Percentiles rank a stretch among this genome's conserved stretches.
phyloP scores from a whole-genome alignment of 352 stramenopile genomes.

The Blastocystis sp. region DNA sequence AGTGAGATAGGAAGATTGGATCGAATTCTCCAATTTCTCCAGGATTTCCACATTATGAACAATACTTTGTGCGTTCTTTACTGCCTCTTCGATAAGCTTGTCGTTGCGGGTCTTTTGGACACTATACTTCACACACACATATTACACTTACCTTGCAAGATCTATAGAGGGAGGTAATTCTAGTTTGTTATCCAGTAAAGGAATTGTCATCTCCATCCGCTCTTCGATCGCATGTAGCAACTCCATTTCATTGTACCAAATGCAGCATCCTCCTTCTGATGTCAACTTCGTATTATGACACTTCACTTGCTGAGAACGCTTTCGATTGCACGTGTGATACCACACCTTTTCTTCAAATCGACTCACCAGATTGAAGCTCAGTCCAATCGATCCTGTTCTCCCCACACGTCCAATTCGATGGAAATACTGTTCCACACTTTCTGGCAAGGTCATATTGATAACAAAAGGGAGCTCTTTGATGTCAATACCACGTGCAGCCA shows the following conservation, averaged over 20 bases:
- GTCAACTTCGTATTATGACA: conserved; percentile 50
- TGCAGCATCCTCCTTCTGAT: conserved; percentile 49
- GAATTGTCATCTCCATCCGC: neutral
- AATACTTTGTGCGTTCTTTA: conserved; percentile 29
- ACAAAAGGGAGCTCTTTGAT: conserved; percentile 71
- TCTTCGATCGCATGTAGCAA: conserved; percentile 32
- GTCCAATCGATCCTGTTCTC: conserved; percentile 67
- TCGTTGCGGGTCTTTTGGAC: neutral
- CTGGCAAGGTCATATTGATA: conserved; percentile 72
- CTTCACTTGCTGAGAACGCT: conserved; percentile 52
- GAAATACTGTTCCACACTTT: conserved; percentile 70
- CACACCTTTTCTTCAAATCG: conserved; percentile 68
- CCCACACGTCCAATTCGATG: conserved; percentile 71
- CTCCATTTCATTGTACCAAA: conserved; percentile 59
- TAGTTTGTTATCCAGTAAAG: neutral
- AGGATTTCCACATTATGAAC: conserved; percentile 37
- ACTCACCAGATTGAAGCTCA: conserved; percentile 70
- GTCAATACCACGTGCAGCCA: conserved; percentile 76
- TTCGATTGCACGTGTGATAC: conserved; percentile 64
- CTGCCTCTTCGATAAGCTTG: conserved; percentile 18
- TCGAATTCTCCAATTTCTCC: neutral
- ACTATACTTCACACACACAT: neutral
- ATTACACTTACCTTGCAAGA: neutral
- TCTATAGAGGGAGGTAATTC: neutral
- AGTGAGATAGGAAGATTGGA: neutral